phyloP scores from a whole-genome alignment of 2,329 filamentous ascomycete species.

The Orbilia brochopaga region DNA sequence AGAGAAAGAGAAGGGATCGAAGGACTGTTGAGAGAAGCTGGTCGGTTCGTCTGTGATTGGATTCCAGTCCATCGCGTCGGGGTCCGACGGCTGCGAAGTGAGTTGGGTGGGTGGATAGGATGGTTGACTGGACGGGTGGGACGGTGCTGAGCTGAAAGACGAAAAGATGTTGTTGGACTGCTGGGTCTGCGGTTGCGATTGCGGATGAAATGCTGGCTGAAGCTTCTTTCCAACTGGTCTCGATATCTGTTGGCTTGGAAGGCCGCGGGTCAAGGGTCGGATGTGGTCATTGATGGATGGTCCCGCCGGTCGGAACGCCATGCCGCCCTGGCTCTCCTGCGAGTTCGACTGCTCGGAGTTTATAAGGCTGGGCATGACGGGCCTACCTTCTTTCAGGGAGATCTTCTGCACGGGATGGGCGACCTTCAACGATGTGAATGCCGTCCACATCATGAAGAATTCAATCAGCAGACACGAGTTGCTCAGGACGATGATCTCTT shows the following conservation, averaged over 20 bases:
- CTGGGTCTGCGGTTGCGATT: constrained; percentile 1
- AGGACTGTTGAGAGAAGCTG: constrained; percentile 7
- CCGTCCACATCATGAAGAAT: constrained; percentile 33
- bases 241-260: background rate
- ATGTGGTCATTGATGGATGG: constrained; percentile 19
- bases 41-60: constrained; percentile 21
- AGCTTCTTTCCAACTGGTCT: constrained; percentile 2
- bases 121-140: constrained; percentile 1
- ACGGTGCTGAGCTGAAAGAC: background rate
- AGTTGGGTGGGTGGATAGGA: constrained; percentile 7
- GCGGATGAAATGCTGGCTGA: constrained; percentile 5
- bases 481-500: constrained; percentile 35
- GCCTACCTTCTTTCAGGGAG: constrained; percentile 9
- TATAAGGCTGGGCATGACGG: constrained; percentile 7
- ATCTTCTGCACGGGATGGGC: constrained; percentile 20
- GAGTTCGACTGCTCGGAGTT: background rate
- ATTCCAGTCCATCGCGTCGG: constrained; percentile 48
- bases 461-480: constrained; percentile 33
- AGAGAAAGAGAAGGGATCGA: constrained; percentile 32
- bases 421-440: constrained; percentile 34
- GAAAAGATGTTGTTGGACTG: constrained; percentile 3
- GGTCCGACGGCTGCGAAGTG: constrained; percentile 23
- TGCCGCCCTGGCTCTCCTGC: constrained; percentile 12
- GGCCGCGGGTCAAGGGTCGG: background rate
- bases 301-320: constrained; percentile 35